Percentiles rank a stretch among this genome's conserved stretches.
These are phyloP conservation scores for Trichoderma asperellum DNA, from an alignment of 2,329 filamentous ascomycete genomes.

Conservation along the genomic window DNA sequence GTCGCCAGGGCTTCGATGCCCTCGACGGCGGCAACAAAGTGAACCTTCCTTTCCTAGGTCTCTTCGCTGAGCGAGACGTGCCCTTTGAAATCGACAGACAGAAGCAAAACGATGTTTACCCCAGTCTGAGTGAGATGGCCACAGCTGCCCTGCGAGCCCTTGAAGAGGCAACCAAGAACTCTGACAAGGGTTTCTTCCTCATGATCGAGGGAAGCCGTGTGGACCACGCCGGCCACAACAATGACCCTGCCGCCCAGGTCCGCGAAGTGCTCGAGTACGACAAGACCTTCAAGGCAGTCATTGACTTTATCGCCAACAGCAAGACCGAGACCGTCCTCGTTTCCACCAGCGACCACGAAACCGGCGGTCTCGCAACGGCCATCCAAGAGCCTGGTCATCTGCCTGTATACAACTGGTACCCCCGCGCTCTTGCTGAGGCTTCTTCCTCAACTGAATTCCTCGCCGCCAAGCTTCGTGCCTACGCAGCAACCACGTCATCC, in stretches of 20 bases:
- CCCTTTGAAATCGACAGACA: conserved; percentile 92
- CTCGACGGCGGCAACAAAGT: conserved; percentile 69
- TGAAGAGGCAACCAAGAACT: conserved; percentile 77
- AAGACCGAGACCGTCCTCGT: conserved; percentile 79
- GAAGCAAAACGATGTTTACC: conserved; percentile 77
- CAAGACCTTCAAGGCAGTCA: conserved; percentile 76
- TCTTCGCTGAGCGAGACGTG: conserved; percentile 81
- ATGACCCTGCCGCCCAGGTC: conserved; percentile 82
- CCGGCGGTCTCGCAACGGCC: conserved; percentile 82
- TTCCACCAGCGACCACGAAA: conserved; percentile 94
- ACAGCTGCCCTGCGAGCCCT: conserved; percentile 78
- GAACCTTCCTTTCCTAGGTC: conserved; percentile 79
- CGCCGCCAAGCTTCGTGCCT: conserved; percentile 61
- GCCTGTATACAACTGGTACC: conserved; percentile 76
- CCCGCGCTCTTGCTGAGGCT: conserved; percentile 72
- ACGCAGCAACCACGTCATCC: conserved; percentile 53
- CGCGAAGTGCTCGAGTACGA: conserved; percentile 97
- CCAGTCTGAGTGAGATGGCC: conserved; percentile 90
- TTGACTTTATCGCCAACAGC: conserved; percentile 81
- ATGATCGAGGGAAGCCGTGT: conserved; percentile 98
- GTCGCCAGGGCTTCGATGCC: conserved; percentile 74
- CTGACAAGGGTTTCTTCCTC: conserved; percentile 92
- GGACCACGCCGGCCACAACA: conserved; percentile 88
- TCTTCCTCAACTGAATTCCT: conserved; percentile 80
- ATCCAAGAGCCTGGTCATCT: conserved; percentile 63